Evolutionary conservation across 2,329 filamentous ascomycete genomes (phyloP), one percentile per base, ranked within the genome.

Genomic region (Westerdykella sp.): DNA sequence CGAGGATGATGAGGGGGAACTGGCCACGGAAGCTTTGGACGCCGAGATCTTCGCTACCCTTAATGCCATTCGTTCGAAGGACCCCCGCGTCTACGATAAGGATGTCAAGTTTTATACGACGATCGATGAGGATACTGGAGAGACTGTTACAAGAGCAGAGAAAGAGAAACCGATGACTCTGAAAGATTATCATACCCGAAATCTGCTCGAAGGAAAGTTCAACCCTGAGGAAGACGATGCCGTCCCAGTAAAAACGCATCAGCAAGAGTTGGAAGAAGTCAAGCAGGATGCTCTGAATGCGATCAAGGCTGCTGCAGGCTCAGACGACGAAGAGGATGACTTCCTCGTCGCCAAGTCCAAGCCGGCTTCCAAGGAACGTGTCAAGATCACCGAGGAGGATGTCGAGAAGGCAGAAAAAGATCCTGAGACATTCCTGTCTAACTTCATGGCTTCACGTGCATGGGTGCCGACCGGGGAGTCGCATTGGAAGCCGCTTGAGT

Each of bases 371-470:
- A 63, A 60, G 40, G 53, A 52, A 41, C 61, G 58, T 45, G 50
- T 50, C 37, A 63, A 60, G 45, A 67, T 76, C 44, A 71, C 69
- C 9, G 74, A 75, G 50, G 48, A 60, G 15, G 74, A 87, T 43
- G 73, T 95, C 35, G 75, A 80, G 38, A 78, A 79, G 45, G 89
- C 93, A 31, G 86, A 95, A 58, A 85, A 87, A 65, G 83, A 98
- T 62, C 93, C 91, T 0, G 91, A 97, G 60, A 84, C 79, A 1
- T 98, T 88, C 65, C 73, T 98, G n/a, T 91, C 87, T 42, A 95
- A 96, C 66, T 98, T 95, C 70, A 80, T 98, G 78, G 79, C 85
- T n/a, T 79, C 90, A 6, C 82, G 90, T 46, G 91, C 90, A 13
- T 98, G 93, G 93, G 78, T 91, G 6, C 80, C 85, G 0, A 77